Percentiles rank a stretch among this genome's conserved stretches.
These are phyloP conservation scores for Naganishia friedmannii DNA, from an alignment of 768 basidiomycete genomes.

Conservation along the genomic window DNA sequence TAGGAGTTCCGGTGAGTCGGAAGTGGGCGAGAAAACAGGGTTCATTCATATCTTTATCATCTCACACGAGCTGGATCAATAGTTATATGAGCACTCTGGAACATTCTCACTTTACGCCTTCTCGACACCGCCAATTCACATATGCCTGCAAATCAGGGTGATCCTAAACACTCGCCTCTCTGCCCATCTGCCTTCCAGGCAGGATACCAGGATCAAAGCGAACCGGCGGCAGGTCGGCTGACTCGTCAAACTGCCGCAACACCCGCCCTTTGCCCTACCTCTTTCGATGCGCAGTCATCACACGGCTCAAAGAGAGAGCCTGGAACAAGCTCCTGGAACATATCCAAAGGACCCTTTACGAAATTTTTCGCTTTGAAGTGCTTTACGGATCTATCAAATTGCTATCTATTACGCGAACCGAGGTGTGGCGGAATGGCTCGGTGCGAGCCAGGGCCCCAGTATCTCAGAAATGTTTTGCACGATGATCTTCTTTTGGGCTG, in stretches of 20 bases:
- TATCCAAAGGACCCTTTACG: neutral
- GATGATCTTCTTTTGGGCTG: too few species aligned
- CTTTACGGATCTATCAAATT: neutral
- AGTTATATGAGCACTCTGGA: neutral
- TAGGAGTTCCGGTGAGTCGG: neutral
- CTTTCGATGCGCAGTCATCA: neutral
- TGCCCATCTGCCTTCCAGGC: too few species aligned
- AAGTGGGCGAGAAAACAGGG: neutral
- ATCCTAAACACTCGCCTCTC: neutral
- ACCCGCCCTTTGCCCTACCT: neutral
- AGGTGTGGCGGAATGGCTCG: neutral
- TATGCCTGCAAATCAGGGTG: neutral
- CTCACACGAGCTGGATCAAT: too few species aligned
- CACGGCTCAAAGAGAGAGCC: neutral
- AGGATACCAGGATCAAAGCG: neutral
- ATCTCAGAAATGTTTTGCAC: too few species aligned
- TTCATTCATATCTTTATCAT: too few species aligned
- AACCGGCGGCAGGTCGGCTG: conserved; percentile 8
- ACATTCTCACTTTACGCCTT: neutral
- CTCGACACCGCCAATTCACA: neutral
- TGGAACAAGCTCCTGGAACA: neutral
- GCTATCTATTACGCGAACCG: neutral
- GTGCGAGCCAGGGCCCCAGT: neutral
- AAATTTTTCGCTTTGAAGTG: neutral
- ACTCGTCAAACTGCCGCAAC: conserved; percentile 3